Evolutionary conservation across 2,329 filamentous ascomycete species (phyloP), one percentile per base, ranked within the genome.

Genomic region (Fusarium mexicanum): DNA sequence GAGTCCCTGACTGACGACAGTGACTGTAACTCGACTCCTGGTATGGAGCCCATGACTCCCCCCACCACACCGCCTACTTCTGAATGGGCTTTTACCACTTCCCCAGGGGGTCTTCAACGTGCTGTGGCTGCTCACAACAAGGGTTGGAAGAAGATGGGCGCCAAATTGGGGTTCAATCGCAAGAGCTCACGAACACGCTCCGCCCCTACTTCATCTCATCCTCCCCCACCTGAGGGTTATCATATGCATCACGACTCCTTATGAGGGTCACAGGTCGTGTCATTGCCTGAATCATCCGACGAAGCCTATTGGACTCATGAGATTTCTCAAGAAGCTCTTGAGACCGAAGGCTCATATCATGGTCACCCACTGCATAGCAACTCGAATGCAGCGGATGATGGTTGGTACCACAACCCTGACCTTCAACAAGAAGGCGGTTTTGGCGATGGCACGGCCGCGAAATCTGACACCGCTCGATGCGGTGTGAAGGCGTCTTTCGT

Each of bases 11-110:
- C 89, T 2, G 92, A 94, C 75, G 92, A 94, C 79, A 92, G 88
- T 67, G 88, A 87, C 64, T 87, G 87, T n/a, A 86, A 86, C 65
- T 91, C 90, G 59, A 85, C 89, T 40, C 81, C 86, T 55, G 80
- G 83, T 33, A 84, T 86, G 68, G 91, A 92, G 78, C 92, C 87
- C 7, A 91, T 94, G 86, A 95, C 93, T 8, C 93, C 93, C 0
- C 93, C 93, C 2, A 93, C 89, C 6, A 93, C 91, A 7, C 92
- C 93, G 40, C 92, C 92, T 0, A 89, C 87, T 2, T 87, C 89
- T 0, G 88, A 91, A 70, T 90, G 86, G 83, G 80, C 83, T 8
- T 87, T 89, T 72, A 83, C 83, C 70, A 81, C 85, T 2, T 88
- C 88, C 10, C 87, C 88, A 0, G 86, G 85, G n/a, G 84, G 86